Evolutionary conservation across 768 basidiomycete species (phyloP), one percentile per base, ranked within the genome.

Genomic region (Mycena albidolilacea): DNA sequence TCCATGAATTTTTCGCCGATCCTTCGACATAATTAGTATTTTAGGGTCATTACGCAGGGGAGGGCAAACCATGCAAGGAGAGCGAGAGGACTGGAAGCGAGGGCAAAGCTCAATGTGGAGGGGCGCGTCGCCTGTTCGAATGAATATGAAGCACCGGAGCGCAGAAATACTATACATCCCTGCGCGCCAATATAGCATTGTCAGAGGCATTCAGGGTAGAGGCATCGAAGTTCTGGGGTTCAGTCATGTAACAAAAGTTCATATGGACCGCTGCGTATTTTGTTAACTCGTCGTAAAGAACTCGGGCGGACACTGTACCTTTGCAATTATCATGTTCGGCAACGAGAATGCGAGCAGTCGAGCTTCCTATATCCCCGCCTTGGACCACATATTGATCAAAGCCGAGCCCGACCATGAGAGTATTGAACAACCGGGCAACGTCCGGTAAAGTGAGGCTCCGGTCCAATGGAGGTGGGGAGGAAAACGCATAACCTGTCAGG

Each of bases 361-460:
- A 72, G 64, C 74, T 73, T 11, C 81, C 82, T 6, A 83, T 76
- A 78, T 83, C 82, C 0, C 81, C 79, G 23, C 82, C 81, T 66
- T 82, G 81, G 1, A 78, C 79, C 5, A 79, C 76, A 64, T 83
- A 83, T 7, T 67, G 66, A 21, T 23, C 67, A 37, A 80, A 79
- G 4, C 81, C 81, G n/a, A 82, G 64, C 17, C 79, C 80, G 17
- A 74, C 69, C 81, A 83, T 81, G 35, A 82, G 72, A 30, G 72
- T 48, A 44, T 80, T 73, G 68, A 80, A 76, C 7, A 81, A 58
- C 43, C 69, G 69, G 10, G 77, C 78, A 15, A 80, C 72, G 50
- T 80, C 78, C 41, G 72, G 44, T 77, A 54, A 15, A 4, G 41
- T 10, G 21, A 65, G 57, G n/a, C 43, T 19, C 30, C 64, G 64